These are phyloP conservation scores for Candida endomychidarum DNA, from an alignment of 805 yeast genomes.

Conservation along the genomic window DNA sequence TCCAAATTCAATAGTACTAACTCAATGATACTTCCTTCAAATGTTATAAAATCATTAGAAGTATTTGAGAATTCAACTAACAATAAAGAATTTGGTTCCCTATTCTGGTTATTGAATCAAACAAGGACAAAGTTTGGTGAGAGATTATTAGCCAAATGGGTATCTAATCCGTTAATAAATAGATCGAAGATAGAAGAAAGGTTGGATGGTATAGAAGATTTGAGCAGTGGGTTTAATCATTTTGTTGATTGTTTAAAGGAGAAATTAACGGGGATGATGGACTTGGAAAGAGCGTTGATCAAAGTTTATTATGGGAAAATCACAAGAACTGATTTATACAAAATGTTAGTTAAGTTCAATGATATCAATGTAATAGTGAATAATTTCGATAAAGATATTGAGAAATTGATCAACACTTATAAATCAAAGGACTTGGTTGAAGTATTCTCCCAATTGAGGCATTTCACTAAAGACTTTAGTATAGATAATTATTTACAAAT, in stretches of 20 bases:
- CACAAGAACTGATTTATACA: constrained; percentile 31
- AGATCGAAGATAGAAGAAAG: constrained; percentile 58
- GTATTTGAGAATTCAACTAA: constrained; percentile 68
- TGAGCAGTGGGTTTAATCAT: constrained; percentile 30
- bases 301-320: constrained; percentile 40
- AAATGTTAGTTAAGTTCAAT: constrained; percentile 29
- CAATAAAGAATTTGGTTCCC: constrained; percentile 58
- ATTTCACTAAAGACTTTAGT: constrained; percentile 24
- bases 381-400: constrained; percentile 35
- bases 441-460: constrained; percentile 39
- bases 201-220: constrained; percentile 49
- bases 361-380: constrained; percentile 25
- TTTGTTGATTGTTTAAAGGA: constrained; percentile 32
- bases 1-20: constrained; percentile 48
- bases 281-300: constrained; percentile 36
- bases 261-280: constrained; percentile 21
- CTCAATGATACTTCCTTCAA: constrained; percentile 60
- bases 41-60: constrained; percentile 71
- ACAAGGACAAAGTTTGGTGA: constrained; percentile 78
- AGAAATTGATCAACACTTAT: constrained; percentile 24
- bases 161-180: constrained; percentile 65
- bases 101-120: constrained; percentile 78
- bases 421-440: constrained; percentile 33
- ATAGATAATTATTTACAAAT: constrained; percentile 41
- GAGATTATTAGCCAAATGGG: constrained; percentile 68